These are phyloP conservation scores for Kwoniella heveanensis DNA, from an alignment of 768 basidiomycete species.

Conservation along the genomic window DNA sequence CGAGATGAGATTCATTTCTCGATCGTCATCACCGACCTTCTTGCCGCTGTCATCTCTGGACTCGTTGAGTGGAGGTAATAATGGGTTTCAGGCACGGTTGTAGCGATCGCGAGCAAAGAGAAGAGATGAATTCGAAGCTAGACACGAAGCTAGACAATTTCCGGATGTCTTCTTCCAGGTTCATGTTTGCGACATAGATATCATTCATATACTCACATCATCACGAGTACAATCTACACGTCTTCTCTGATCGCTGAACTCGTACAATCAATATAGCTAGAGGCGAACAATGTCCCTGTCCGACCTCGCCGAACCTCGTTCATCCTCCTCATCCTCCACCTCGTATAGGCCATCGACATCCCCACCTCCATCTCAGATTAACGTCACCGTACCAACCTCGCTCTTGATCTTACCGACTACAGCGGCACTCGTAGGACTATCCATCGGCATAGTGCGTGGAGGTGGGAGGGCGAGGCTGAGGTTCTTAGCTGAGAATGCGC, in stretches of 20 bases:
- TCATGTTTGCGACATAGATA: no score
- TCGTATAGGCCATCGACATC: background rate
- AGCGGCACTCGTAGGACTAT: constrained; percentile 45
- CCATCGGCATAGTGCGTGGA: constrained; percentile 50
- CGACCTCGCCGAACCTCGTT: constrained; percentile 16
- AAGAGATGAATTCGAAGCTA: no score
- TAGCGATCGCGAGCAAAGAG: background rate
- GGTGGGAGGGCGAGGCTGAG: constrained; percentile 49
- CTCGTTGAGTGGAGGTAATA: constrained; percentile 12
- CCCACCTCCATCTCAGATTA: constrained; percentile 20
- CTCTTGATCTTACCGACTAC: constrained; percentile 48
- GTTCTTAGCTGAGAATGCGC: constrained; percentile 55
- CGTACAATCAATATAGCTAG: no score
- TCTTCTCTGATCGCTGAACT: background rate
- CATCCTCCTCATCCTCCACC: constrained; percentile 12
- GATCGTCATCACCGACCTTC: background rate
- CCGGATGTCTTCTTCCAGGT: no score
- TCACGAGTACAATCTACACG: no score
- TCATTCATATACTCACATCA: no score
- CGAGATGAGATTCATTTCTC: no score
- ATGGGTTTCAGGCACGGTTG: constrained; percentile 16
- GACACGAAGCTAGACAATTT: no score
- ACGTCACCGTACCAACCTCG: constrained; percentile 40
- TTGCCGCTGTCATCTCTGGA: constrained; percentile 9
- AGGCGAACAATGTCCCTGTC: constrained; percentile 14